Conservation (phyloP, 768 basidiomycete species). For the Lactarius tabidus region DNA sequence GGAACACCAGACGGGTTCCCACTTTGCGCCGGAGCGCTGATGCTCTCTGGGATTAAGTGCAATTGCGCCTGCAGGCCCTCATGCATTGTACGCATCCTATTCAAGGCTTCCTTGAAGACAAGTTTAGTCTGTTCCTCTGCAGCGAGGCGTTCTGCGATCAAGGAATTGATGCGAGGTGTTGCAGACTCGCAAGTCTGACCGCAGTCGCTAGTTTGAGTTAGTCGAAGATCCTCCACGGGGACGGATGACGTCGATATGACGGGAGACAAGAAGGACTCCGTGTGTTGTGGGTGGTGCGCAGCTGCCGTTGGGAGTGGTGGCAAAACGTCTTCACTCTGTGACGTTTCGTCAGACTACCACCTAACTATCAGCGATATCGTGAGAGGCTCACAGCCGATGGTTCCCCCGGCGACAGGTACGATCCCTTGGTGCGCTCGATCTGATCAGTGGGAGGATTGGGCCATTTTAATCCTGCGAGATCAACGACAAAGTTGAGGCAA, state of each 20-base stretch:
- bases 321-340: constrained; percentile 14
- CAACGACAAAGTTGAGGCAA: constrained; percentile 32
- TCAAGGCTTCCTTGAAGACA: constrained; percentile 20
- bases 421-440: background rate
- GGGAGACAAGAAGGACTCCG: constrained; percentile 10
- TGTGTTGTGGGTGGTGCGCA: constrained; percentile 23
- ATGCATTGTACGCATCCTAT: constrained; percentile 22
- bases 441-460: constrained; percentile 2
- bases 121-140: constrained; percentile 16
- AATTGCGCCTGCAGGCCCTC: constrained; percentile 23
- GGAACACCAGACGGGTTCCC: constrained; percentile 5
- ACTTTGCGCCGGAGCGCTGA: constrained; percentile 16
- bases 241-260: constrained; percentile 22
- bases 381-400: constrained; percentile 6
- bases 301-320: constrained; percentile 23
- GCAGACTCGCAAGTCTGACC: constrained; percentile 4
- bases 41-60: constrained; percentile 6
- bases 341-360: constrained; percentile 8
- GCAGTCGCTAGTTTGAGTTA: constrained; percentile 15
- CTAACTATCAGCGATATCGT: background rate
- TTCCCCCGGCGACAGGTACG: constrained; percentile 8
- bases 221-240: constrained; percentile 18
- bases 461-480: constrained; percentile 32
- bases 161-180: constrained; percentile 14
- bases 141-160: constrained; percentile 24